Percentiles rank a stretch among this genome's conserved stretches.
These are phyloP conservation scores for Combretum micranthum DNA, from an alignment of 345 rosid species.

Conservation along the genomic window DNA sequence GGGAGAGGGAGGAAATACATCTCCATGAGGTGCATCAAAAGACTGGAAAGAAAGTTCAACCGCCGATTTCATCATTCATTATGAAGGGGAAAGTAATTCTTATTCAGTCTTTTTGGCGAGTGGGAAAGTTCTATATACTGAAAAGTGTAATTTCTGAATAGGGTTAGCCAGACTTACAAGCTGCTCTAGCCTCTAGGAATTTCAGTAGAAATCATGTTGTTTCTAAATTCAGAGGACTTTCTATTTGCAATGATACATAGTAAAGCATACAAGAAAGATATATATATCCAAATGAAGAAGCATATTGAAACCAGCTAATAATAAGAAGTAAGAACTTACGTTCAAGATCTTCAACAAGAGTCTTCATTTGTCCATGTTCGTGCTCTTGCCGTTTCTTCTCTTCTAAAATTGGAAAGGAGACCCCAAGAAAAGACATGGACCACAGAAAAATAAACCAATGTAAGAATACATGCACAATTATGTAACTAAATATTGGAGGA, in stretches of 20 bases:
- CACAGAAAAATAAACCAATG: neutral
- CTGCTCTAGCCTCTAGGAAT: too few species aligned
- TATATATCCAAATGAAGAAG: neutral
- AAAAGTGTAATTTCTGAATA: too few species aligned
- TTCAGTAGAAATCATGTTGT: too few species aligned
- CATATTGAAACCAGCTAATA: neutral
- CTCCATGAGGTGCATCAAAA: too few species aligned
- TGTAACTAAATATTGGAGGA: neutral
- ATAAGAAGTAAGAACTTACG: slow-evolving; percentile 36
- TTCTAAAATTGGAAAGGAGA: slow-evolving; percentile 33
- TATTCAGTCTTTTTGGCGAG: too few species aligned
- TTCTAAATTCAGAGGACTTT: too few species aligned
- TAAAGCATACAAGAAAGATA: neutral
- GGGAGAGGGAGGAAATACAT: too few species aligned
- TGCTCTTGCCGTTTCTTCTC: slow-evolving; percentile 47
- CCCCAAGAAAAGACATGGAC: slow-evolving; percentile 7
- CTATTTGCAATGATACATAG: neutral
- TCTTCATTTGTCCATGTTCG: slow-evolving; percentile 58
- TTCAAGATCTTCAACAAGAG: slow-evolving; percentile 60
- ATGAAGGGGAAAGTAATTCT: too few species aligned
- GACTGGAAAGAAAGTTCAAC: too few species aligned
- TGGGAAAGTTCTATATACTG: too few species aligned
- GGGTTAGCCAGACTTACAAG: too few species aligned
- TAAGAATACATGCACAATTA: neutral
- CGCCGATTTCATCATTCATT: too few species aligned